Base-by-base conservation (phyloP, 352 stramenopile genomes). In the Globisporangium carolinianum region DNA sequence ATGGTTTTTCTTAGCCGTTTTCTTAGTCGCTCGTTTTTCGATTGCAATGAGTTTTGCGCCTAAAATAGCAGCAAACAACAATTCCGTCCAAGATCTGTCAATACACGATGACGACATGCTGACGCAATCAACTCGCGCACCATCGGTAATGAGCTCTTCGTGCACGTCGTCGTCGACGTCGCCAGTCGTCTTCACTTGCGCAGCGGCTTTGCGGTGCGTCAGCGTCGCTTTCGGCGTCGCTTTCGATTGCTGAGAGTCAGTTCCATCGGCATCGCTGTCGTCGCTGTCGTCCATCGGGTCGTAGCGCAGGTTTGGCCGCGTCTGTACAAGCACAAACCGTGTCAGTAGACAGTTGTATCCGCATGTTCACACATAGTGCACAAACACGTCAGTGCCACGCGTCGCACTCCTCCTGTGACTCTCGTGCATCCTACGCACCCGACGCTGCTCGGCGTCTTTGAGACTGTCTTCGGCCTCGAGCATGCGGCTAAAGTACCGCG, bases 91-190 rank as follows among this genome's bases (percentile, higher is more conserved):
- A 32, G 2, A 3, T 32, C 1, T 32, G 24, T 32, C 24, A 32
- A 32, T 32, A 32, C 24, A 32, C 3, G 24, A 32, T 32, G 24
- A 32, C 24, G 24, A 3, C 24, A 32, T 32, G 24, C 3, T 32
- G 24, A 32, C 24, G 24, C 24, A 32, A 32, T 15, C n/a, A 12
- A 38, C 47, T 45, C 3, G 24, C 55, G 12, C 46, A 85, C 81
- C 81, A 47, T 87, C 73, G 10, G 81, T 91, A 24, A 84, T 68
- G 38, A 91, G 77, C 58, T 91, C 82, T 48, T 89, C 72, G 45
- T 78, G 65, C 17, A 86, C 83, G n/a, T 81, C 66, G 12, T 84
- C 71, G 35, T 78, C 66, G 0, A 68, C 53, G 35, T 79, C 63
- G n/a, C 71, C 53, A 6, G 5, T 56, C 35, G 46, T 61, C 14